Percentiles rank a stretch among this genome's conserved stretches.
Evolutionary conservation across 176 grass and related monocot species (phyloP).

Genomic region (Alopecurus myosuroides): DNA sequence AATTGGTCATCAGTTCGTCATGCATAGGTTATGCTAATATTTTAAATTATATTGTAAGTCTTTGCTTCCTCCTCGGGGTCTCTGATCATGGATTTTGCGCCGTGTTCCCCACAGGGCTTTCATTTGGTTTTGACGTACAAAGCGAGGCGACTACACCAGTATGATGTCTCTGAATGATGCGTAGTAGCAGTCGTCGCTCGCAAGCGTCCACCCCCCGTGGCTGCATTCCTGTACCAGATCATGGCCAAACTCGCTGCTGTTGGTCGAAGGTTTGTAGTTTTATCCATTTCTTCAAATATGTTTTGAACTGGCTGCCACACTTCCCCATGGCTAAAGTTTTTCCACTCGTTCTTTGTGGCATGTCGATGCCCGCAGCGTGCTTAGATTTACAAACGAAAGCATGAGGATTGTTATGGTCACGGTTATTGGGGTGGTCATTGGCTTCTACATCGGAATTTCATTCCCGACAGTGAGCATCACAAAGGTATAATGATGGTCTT

Average conservation of each 20-base stretch:
- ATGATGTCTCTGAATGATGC: not conserved
- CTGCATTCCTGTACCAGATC: not conserved
- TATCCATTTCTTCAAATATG: too few species aligned
- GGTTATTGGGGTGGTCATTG: constrained; percentile 51
- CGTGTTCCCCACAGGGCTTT: not conserved
- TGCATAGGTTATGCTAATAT: not conserved
- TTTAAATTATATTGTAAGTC: not conserved
- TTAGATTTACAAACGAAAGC: constrained; percentile 60
- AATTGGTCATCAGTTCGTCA: not conserved
- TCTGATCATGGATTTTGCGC: constrained; percentile 1
- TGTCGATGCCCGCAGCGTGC: constrained; percentile 22
- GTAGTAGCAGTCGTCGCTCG: constrained; percentile 11
- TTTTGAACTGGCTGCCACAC: not conserved
- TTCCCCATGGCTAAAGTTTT: not conserved
- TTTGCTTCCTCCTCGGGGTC: not conserved
- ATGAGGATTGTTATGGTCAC: constrained; percentile 64
- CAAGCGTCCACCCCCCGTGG: not conserved
- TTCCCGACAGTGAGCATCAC: constrained; percentile 71
- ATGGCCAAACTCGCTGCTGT: constrained; percentile 31
- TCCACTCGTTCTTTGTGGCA: not conserved
- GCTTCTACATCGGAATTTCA: constrained; percentile 74
- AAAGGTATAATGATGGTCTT: constrained; percentile 29
- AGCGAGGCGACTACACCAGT: not conserved
- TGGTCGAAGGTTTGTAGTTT: constrained; percentile 26
- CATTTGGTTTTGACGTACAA: not conserved